These are phyloP conservation scores for Calamus simplicifolius DNA, from an alignment of 176 grass and related monocot genomes.

Conservation along the genomic window DNA sequence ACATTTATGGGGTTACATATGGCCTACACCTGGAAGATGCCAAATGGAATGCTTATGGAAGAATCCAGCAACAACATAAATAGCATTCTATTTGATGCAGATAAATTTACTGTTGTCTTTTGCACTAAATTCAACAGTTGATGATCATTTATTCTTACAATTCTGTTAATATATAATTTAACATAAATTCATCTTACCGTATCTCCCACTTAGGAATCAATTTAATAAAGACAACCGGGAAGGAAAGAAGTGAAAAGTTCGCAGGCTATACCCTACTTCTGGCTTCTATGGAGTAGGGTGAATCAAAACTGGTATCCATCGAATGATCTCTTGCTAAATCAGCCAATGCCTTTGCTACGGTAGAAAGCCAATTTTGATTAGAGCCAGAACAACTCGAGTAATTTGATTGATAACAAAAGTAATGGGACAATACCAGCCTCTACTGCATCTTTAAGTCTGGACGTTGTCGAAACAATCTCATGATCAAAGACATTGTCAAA, in stretches of 20 bases:
- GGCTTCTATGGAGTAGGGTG: constrained; percentile 78
- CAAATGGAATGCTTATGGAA: too few relatives aligned
- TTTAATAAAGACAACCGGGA: not conserved
- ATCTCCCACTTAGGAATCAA: not conserved
- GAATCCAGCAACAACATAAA: too few relatives aligned
- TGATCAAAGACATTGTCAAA: constrained; percentile 90
- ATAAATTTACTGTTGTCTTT: too few relatives aligned
- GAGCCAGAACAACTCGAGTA: constrained; percentile 1
- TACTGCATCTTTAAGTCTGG: constrained; percentile 41
- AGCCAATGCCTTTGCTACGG: constrained; percentile 65
- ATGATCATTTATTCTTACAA: too few relatives aligned
- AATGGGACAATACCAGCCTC: constrained; percentile 57
- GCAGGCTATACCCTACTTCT: constrained; percentile 47
- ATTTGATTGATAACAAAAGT: constrained; percentile 1
- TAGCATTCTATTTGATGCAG: too few relatives aligned
- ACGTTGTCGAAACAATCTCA: constrained; percentile 62
- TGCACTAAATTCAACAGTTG: too few relatives aligned
- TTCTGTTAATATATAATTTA: too few relatives aligned
- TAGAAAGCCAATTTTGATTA: constrained; percentile 7
- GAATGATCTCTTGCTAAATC: constrained; percentile 82
- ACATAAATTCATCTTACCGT: too few relatives aligned
- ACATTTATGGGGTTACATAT: too few relatives aligned
- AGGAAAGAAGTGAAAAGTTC: not conserved
- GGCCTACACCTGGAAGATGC: too few relatives aligned
- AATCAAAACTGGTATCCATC: constrained; percentile 74